Percentiles rank a stretch among this genome's conserved stretches.
Conservation (phyloP, 2,329 filamentous ascomycete species). For the Eurotiales sp. region DNA sequence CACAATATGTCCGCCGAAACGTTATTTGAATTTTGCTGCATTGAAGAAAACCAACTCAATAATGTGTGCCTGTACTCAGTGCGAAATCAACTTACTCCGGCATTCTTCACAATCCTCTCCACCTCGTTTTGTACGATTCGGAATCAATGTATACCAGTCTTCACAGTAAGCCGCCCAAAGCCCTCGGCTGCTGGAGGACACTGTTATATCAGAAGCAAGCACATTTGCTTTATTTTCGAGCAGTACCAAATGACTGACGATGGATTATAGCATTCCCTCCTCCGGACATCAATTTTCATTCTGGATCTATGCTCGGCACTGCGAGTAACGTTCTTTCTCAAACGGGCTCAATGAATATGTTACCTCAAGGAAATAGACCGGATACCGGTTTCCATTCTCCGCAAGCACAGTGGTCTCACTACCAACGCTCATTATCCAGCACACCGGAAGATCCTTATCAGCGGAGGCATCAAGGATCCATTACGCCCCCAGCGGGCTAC, state of each 20-base stretch:
- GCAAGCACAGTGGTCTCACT: slow-evolving; percentile 20
- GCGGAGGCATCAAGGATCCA: slow-evolving; percentile 7
- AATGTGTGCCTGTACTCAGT: neutral
- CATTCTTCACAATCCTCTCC: slow-evolving; percentile 7
- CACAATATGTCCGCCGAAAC: neutral
- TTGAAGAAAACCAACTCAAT: too few relatives aligned
- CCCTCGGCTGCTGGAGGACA: too few relatives aligned
- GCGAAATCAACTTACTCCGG: slow-evolving; percentile 1
- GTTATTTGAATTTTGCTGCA: too few relatives aligned
- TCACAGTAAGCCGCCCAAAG: slow-evolving; percentile 12
- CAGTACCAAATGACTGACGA: neutral
- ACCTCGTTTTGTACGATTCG: too few relatives aligned
- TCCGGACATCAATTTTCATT: slow-evolving; percentile 11
- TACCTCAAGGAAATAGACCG: slow-evolving; percentile 18
- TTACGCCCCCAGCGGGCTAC: slow-evolving; percentile 11
- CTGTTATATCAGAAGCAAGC: neutral
- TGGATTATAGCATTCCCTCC: slow-evolving; percentile 6
- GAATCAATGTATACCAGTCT: slow-evolving; percentile 16
- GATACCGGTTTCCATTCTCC: slow-evolving; percentile 21
- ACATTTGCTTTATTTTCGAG: neutral
- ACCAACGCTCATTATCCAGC: slow-evolving; percentile 10
- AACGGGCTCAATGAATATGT: slow-evolving; percentile 25
- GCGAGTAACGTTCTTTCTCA: slow-evolving; percentile 26
- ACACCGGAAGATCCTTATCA: slow-evolving; percentile 14
- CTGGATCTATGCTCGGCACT: slow-evolving; percentile 24